Conservation (phyloP, 2,329 filamentous ascomycete genomes). For the Fusarium caatingaense region DNA sequence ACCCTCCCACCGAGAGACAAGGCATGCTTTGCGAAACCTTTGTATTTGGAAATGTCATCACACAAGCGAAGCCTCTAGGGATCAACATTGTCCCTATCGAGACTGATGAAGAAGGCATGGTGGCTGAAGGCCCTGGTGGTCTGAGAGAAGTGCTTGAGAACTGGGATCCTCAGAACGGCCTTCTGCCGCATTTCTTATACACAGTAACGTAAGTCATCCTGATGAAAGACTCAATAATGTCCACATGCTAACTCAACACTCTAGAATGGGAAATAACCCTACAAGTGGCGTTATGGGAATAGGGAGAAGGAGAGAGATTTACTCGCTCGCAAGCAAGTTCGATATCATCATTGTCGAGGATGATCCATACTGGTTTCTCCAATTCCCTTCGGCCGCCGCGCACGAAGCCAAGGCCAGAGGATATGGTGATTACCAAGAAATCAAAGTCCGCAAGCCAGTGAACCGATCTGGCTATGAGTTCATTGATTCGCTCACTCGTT, state of each 20-base stretch:
- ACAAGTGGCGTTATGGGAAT: slow-evolving; percentile 81
- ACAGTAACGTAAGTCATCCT: slow-evolving; percentile 79
- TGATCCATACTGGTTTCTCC: slow-evolving; percentile 95
- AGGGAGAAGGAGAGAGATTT: slow-evolving; percentile 80
- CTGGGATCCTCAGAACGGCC: slow-evolving; percentile 81
- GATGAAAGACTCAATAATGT: neutral
- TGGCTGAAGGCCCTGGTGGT: slow-evolving; percentile 76
- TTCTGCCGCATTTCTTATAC: slow-evolving; percentile 85
- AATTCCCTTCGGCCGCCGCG: slow-evolving; percentile 78
- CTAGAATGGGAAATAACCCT: slow-evolving; percentile 79
- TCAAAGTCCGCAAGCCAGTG: slow-evolving; percentile 48
- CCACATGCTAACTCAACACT: neutral
- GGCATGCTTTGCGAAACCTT: slow-evolving; percentile 84
- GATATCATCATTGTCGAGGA: slow-evolving; percentile 94
- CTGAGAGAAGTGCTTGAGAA: slow-evolving; percentile 82
- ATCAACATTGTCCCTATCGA: slow-evolving; percentile 79
- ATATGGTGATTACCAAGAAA: slow-evolving; percentile 46
- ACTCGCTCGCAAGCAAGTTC: slow-evolving; percentile 82
- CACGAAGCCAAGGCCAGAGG: slow-evolving; percentile 62
- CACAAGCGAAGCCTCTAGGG: slow-evolving; percentile 73
- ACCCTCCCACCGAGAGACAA: slow-evolving; percentile 76
- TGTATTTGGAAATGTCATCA: slow-evolving; percentile 81
- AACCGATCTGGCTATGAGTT: slow-evolving; percentile 75
- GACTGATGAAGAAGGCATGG: slow-evolving; percentile 84
- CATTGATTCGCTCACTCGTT: slow-evolving; percentile 84